phyloP scores from a whole-genome alignment of 75 land plant species.

The Picea sitchensis region DNA sequence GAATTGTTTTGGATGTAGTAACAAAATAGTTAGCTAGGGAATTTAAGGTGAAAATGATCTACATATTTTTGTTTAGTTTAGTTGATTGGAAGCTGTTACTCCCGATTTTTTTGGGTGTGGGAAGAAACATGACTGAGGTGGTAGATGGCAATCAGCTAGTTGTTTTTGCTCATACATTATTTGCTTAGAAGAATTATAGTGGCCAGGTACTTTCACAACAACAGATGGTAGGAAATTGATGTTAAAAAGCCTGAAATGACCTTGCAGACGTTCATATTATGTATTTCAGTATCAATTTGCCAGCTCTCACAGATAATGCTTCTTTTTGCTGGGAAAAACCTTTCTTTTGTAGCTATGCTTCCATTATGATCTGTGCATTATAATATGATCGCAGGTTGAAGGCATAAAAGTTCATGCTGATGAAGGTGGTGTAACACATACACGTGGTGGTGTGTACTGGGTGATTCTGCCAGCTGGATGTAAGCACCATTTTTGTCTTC shows the following conservation, averaged over 20 bases:
- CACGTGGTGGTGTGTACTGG: constrained; percentile 91
- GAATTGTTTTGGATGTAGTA: no score
- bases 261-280: background rate
- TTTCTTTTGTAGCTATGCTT: background rate
- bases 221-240: background rate
- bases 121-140: background rate
- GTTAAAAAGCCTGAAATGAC: background rate
- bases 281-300: background rate
- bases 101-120: background rate
- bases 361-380: background rate
- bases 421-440: constrained; percentile 94
- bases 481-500: constrained; percentile 20
- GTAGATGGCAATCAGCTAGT: background rate
- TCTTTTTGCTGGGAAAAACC: background rate
- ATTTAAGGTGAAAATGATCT: no score
- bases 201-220: background rate
- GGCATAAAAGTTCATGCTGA: constrained; percentile 91
- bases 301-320: no score
- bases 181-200: background rate
- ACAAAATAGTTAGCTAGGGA: no score
- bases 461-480: constrained; percentile 97
- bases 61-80: background rate
- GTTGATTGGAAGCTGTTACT: background rate
- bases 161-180: background rate
- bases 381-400: constrained; percentile 61